These are phyloP conservation scores for Lasiosphaeriaceae sp. DNA, from an alignment of 495 filamentous ascomycete species.

Conservation along the genomic window DNA sequence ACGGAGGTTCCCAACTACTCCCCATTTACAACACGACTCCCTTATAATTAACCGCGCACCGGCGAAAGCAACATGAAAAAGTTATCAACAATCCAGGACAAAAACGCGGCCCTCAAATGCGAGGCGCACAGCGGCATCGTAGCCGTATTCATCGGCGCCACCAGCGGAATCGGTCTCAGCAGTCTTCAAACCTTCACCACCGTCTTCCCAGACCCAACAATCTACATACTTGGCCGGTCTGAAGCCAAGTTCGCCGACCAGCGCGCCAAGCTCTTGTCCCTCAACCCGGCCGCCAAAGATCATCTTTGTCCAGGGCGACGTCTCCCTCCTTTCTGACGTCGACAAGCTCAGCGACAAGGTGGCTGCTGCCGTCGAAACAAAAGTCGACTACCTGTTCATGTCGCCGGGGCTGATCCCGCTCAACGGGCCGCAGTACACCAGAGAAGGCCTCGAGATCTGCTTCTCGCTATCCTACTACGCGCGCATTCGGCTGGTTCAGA, in stretches of 20 bases:
- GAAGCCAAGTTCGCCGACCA: slow-evolving; percentile 2
- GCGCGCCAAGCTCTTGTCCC: not conserved
- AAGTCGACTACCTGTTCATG: slow-evolving; percentile 24
- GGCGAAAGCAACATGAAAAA: too few species aligned
- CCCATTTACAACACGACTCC: too few species aligned
- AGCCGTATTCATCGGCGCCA: slow-evolving; percentile 26
- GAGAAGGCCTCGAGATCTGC: slow-evolving; percentile 12
- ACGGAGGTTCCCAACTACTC: too few species aligned
- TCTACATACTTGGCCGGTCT: slow-evolving; percentile 23
- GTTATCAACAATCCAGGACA: too few species aligned
- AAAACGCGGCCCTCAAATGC: slow-evolving; percentile 17
- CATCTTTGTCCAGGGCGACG: slow-evolving; percentile 18
- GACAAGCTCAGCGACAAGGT: slow-evolving; percentile 12
- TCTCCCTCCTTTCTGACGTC: slow-evolving; percentile 18
- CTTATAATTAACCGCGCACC: too few species aligned
- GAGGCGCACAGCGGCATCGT: slow-evolving; percentile 16
- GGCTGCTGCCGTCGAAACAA: not conserved
- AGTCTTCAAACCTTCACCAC: slow-evolving; percentile 16
- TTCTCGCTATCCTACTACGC: slow-evolving; percentile 19
- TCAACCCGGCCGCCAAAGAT: slow-evolving; percentile 14
- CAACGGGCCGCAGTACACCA: slow-evolving; percentile 7
- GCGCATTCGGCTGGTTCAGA: slow-evolving; percentile 11
- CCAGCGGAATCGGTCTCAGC: slow-evolving; percentile 22
- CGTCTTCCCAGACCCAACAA: slow-evolving; percentile 20
- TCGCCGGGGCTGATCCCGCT: slow-evolving; percentile 14